These are phyloP conservation scores for Penicillium rolfsii DNA, from an alignment of 2,329 filamentous ascomycete species.

Conservation along the genomic window DNA sequence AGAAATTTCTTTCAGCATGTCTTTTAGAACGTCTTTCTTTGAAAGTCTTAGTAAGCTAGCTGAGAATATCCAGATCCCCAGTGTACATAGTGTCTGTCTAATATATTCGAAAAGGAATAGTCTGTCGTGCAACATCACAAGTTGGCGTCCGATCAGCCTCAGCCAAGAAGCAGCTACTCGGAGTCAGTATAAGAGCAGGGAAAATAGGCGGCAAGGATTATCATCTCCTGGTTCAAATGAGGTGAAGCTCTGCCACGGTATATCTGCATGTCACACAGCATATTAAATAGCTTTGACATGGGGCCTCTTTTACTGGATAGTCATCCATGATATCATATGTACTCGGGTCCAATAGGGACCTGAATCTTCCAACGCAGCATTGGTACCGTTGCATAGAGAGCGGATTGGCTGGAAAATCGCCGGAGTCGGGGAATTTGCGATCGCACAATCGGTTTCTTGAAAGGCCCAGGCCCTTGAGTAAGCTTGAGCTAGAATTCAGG, in stretches of 20 bases:
- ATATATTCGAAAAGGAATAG: no score
- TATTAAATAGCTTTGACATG: not conserved
- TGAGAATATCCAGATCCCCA: no score
- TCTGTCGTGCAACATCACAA: no score
- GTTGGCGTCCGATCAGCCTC: no score
- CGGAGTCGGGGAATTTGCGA: not conserved
- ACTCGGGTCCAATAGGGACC: not conserved
- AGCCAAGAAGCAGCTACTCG: not conserved
- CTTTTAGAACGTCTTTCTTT: no score
- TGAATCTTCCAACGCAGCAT: no score
- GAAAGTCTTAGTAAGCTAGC: no score
- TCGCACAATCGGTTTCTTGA: not conserved
- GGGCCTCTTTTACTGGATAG: not conserved
- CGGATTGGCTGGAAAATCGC: not conserved
- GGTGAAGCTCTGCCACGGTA: no score
- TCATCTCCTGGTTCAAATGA: no score
- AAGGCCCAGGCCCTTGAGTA: not conserved
- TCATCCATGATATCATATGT: not conserved
- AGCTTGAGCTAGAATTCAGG: not conserved
- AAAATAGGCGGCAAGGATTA: no score
- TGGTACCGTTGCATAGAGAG: not conserved
- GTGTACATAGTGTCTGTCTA: no score
- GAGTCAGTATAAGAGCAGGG: not conserved
- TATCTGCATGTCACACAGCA: not conserved
- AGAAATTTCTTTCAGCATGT: no score